These are phyloP conservation scores for Protoeuglena noctilucae DNA, from an alignment of 139 green algal genomes.

Conservation along the genomic window DNA sequence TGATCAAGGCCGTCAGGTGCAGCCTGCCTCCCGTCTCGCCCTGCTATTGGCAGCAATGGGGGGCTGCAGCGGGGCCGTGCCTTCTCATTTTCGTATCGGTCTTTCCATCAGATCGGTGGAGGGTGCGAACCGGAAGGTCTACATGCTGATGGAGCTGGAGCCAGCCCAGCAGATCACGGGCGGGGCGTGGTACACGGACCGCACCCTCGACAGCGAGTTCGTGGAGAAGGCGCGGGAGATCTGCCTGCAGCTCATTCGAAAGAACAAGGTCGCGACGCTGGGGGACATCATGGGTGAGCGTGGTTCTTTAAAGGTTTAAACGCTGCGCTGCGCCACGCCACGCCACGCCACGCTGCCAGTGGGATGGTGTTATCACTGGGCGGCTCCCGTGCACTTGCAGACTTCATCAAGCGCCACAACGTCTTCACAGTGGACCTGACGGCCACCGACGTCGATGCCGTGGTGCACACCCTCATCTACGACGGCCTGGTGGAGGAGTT, in stretches of 20 bases:
- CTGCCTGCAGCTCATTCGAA: conserved; percentile 37
- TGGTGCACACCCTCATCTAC: conserved; percentile 60
- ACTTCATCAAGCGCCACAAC: conserved; percentile 40
- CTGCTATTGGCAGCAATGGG: too few relatives aligned
- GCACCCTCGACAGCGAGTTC: conserved; percentile 77
- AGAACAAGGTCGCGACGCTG: conserved; percentile 29
- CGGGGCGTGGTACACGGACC: conserved; percentile 83
- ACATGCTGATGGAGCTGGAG: conserved; percentile 84
- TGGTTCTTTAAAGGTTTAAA: too few relatives aligned
- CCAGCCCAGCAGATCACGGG: conserved; percentile 80
- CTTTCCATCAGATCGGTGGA: too few relatives aligned
- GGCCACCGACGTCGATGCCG: conserved; percentile 44
- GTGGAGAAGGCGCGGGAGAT: conserved; percentile 49
- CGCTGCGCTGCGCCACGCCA: too few relatives aligned
- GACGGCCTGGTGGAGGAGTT: conserved; percentile 49
- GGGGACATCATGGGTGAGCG: conserved; percentile 25
- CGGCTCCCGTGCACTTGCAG: too few relatives aligned
- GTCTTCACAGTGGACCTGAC: conserved; percentile 38
- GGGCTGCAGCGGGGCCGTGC: too few relatives aligned
- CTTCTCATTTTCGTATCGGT: neutral
- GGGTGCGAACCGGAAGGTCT: conserved; percentile 69
- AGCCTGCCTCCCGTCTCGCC: too few relatives aligned
- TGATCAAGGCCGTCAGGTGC: conserved; percentile 79
- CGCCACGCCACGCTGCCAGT: too few relatives aligned
- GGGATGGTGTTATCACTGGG: too few relatives aligned